Evolutionary conservation across 768 basidiomycete species (phyloP).

Genomic region (Xerocomellus chrysenteron): DNA sequence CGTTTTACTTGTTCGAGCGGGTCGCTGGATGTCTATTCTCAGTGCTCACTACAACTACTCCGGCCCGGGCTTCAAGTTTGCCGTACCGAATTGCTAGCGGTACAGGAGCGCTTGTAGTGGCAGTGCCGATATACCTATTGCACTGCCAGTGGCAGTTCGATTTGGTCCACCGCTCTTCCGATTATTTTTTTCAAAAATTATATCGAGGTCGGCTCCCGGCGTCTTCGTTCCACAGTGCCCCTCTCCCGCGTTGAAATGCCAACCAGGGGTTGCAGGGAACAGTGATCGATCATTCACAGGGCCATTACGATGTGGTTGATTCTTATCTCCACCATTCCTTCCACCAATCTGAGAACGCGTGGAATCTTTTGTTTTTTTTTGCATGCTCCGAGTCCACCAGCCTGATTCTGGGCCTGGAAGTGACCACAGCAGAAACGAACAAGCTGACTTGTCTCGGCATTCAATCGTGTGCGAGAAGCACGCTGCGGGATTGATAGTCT

Average conservation of each 20-base stretch:
- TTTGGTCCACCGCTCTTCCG: too few species aligned
- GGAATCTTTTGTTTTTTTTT: neutral
- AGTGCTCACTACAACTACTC: too few species aligned
- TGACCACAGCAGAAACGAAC: constrained; percentile 1
- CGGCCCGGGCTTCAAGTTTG: neutral
- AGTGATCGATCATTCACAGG: neutral
- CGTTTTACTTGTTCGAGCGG: neutral
- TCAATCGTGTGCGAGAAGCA: neutral
- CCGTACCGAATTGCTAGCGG: neutral
- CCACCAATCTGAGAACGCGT: neutral
- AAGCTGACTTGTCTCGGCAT: neutral
- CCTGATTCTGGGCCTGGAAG: neutral
- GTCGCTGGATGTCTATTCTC: too few species aligned
- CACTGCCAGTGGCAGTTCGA: too few species aligned
- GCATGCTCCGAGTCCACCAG: neutral
- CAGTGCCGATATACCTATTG: neutral
- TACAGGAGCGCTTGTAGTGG: neutral
- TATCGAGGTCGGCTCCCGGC: neutral
- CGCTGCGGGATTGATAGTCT: neutral
- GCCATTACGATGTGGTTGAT: neutral
- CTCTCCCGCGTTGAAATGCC: neutral
- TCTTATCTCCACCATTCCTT: neutral
- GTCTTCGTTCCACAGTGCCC: neutral
- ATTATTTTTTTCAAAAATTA: neutral
- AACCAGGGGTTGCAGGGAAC: neutral